These are phyloP conservation scores for Corymbia maculata DNA, from an alignment of 345 rosid genomes.

Conservation along the genomic window DNA sequence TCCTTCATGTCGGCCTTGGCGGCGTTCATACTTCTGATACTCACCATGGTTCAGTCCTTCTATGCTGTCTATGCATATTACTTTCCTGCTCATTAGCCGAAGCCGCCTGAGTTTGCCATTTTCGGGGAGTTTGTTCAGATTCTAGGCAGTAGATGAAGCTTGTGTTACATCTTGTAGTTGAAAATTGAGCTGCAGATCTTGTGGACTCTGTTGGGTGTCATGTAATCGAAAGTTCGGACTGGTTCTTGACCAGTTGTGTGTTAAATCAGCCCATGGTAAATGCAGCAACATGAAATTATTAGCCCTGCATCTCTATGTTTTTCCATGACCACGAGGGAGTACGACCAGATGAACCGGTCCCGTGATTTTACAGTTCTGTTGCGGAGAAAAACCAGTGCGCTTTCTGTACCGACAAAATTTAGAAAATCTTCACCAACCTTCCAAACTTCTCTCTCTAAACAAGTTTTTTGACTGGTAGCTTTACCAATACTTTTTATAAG, in stretches of 20 bases:
- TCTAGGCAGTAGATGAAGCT: background rate
- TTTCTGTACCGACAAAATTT: background rate
- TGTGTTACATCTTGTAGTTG: background rate
- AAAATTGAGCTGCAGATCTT: background rate
- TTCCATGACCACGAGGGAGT: background rate
- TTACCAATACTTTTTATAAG: background rate
- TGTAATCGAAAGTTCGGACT: background rate
- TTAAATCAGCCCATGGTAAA: background rate
- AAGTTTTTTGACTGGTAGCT: background rate
- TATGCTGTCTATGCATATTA: conserved; percentile 21
- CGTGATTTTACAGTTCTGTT: background rate
- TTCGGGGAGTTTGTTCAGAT: background rate
- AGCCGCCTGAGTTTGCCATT: background rate
- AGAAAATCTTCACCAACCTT: background rate
- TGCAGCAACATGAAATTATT: background rate
- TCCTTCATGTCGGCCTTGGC: conserved; percentile 48
- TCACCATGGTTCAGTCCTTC: conserved; percentile 35
- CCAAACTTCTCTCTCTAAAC: background rate
- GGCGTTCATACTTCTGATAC: conserved; percentile 27
- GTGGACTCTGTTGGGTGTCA: background rate
- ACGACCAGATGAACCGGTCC: background rate
- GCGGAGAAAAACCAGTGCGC: background rate
- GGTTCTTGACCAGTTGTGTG: background rate
- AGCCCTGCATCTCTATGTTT: background rate
- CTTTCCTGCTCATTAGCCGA: background rate